Evolutionary conservation across 1,284 basidiomycete species (phyloP).

Genomic region (Athelia psychrophila): DNA sequence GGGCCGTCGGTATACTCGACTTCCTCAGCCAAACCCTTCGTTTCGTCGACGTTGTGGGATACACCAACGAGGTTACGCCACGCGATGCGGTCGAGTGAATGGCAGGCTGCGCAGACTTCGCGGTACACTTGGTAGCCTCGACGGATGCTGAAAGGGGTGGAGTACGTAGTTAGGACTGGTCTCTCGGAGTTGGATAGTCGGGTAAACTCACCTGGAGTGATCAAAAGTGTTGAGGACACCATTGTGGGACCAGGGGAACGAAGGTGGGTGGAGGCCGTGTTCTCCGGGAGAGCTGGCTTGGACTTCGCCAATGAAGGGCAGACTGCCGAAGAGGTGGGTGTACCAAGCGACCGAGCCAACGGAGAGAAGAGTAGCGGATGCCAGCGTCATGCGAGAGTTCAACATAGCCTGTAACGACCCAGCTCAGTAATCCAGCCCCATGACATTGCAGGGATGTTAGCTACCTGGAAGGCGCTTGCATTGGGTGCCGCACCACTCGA

Average conservation of each 20-base stretch:
- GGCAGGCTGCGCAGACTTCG: slow-evolving; percentile 98
- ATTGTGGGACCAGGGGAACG: slow-evolving; percentile 90
- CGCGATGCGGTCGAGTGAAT: slow-evolving; percentile 98
- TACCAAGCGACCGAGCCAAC: slow-evolving; percentile 95
- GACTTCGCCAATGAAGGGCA: slow-evolving; percentile 85
- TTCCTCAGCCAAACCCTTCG: slow-evolving; percentile 92
- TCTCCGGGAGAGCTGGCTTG: slow-evolving; percentile 91
- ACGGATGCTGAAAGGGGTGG: slow-evolving; percentile 69
- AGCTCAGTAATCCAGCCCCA: slow-evolving; percentile 15
- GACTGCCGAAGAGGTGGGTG: slow-evolving; percentile 87
- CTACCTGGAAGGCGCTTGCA: slow-evolving; percentile 59
- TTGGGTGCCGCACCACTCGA: slow-evolving; percentile 53
- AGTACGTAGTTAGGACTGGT: slow-evolving; percentile 10
- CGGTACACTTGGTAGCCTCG: slow-evolving; percentile 99
- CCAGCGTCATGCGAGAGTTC: slow-evolving; percentile 77
- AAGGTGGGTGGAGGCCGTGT: slow-evolving; percentile 89
- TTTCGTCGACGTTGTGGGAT: slow-evolving; percentile 94
- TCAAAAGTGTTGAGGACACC: slow-evolving; percentile 92
- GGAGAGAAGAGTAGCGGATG: slow-evolving; percentile 76
- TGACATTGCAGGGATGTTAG: slow-evolving; percentile 14
- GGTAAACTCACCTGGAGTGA: slow-evolving; percentile 74
- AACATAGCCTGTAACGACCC: slow-evolving; percentile 39
- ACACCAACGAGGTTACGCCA: slow-evolving; percentile 99
- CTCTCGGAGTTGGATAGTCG: no score
- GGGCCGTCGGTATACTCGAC: slow-evolving; percentile 98